Percentiles rank a stretch among this genome's conserved stretches.
phyloP scores from a whole-genome alignment of 805 yeast species.

The Teunomyces stri region DNA sequence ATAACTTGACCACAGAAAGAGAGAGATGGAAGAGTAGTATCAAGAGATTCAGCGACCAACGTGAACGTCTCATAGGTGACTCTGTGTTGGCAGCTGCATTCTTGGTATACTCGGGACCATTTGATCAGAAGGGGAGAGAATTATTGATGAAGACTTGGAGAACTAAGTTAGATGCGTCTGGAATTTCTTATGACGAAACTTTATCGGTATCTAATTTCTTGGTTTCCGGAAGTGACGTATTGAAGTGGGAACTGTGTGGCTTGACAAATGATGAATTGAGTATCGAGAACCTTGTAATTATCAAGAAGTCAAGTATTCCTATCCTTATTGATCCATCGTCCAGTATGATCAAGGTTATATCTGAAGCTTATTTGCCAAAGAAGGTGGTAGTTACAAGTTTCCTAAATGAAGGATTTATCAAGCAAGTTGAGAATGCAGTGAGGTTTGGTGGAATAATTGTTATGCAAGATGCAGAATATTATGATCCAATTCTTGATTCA shows the following conservation, averaged over 20 bases:
- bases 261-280: constrained; percentile 58
- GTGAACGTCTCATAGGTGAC: constrained; percentile 58
- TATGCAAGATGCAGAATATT: constrained; percentile 75
- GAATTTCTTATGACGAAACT: constrained; percentile 39
- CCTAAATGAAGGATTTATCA: constrained; percentile 60
- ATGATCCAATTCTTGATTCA: constrained; percentile 70
- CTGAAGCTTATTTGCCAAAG: constrained; percentile 22
- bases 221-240: constrained; percentile 37
- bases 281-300: constrained; percentile 60
- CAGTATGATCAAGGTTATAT: constrained; percentile 39
- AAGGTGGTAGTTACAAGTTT: constrained; percentile 63
- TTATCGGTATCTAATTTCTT: constrained; percentile 36
- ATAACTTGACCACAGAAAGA: constrained; percentile 63
- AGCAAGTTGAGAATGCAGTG: constrained; percentile 73
- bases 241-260: constrained; percentile 53
- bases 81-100: constrained; percentile 62
- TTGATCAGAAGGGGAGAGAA: constrained; percentile 49
- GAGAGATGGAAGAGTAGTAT: constrained; percentile 69
- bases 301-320: constrained; percentile 45
- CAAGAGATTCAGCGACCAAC: constrained; percentile 45
- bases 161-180: constrained; percentile 26
- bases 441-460: constrained; percentile 78
- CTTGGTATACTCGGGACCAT: constrained; percentile 56
- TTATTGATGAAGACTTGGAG: constrained; percentile 36
- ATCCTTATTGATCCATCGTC: constrained; percentile 68